phyloP scores from a whole-genome alignment of 2,329 filamentous ascomycete species.

The Parascedosporium putredinis region DNA sequence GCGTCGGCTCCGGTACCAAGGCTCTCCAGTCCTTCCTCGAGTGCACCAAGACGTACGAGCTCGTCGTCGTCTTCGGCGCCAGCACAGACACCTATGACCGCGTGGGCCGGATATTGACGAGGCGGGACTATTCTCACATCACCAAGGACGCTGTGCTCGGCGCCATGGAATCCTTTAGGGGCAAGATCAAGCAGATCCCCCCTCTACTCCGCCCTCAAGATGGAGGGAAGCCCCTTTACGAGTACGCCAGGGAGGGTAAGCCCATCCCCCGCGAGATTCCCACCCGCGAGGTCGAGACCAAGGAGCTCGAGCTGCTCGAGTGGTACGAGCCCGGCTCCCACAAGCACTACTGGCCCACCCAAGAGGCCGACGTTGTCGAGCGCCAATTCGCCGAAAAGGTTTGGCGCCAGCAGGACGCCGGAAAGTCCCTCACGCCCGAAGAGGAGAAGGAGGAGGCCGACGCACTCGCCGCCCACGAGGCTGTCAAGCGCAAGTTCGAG shows the following conservation, averaged over 20 bases:
- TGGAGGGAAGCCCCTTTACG: constrained; percentile 88
- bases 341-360: constrained; percentile 65
- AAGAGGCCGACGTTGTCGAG: constrained; percentile 67
- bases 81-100: constrained; percentile 89
- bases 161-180: constrained; percentile 64
- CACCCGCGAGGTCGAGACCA: constrained; percentile 66
- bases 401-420: constrained; percentile 44
- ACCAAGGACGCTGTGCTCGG: constrained; percentile 70
- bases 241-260: constrained; percentile 86
- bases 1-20: constrained; percentile 83
- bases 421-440: constrained; percentile 39
- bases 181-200: constrained; percentile 79
- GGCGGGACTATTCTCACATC: constrained; percentile 67
- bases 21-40: constrained; percentile 64
- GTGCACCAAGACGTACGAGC: constrained; percentile 91
- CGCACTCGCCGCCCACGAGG: constrained; percentile 44
- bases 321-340: constrained; percentile 79
- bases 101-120: constrained; percentile 70
- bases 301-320: constrained; percentile 69
- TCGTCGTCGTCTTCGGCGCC: constrained; percentile 78
- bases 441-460: constrained; percentile 45
- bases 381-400: constrained; percentile 66
- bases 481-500: constrained; percentile 47
- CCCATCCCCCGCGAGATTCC: constrained; percentile 78
- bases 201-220: constrained; percentile 89